These are phyloP conservation scores for Penicillium nucicola DNA, from an alignment of 495 filamentous ascomycete species.

Conservation along the genomic window DNA sequence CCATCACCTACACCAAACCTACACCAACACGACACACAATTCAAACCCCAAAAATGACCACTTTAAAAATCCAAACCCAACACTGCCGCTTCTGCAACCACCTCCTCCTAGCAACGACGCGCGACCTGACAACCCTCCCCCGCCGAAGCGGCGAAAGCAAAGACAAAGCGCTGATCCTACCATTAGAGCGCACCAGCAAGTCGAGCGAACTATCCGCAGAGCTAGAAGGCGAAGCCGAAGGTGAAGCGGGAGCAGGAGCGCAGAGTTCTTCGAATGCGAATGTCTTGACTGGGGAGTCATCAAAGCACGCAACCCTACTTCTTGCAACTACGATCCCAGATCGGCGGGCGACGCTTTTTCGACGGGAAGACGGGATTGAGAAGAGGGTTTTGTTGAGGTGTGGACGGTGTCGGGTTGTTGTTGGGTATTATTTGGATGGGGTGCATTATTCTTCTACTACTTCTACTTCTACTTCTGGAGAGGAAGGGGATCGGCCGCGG, in stretches of 20 bases:
- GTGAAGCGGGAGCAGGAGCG: background rate
- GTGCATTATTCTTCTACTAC: conserved; percentile 27
- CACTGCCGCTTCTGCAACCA: conserved; percentile 72
- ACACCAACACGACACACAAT: too few species aligned
- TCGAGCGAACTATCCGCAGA: too few species aligned
- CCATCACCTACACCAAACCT: background rate
- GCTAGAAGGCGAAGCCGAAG: conserved; percentile 3
- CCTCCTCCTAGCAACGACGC: conserved; percentile 65
- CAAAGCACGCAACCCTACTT: conserved; percentile 42
- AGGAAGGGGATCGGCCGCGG: conserved; percentile 28
- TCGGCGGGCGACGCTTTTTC: conserved; percentile 50
- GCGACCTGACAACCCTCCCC: conserved; percentile 51
- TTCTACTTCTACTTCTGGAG: background rate
- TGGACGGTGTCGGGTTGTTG: conserved; percentile 58
- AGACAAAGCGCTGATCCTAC: conserved; percentile 30
- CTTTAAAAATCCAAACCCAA: conserved; percentile 62
- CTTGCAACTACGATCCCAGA: conserved; percentile 47
- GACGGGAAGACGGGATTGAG: conserved; percentile 69
- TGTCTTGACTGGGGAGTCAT: too few species aligned
- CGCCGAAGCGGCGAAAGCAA: conserved; percentile 35
- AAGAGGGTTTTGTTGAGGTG: conserved; percentile 61
- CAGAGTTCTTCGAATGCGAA: too few species aligned
- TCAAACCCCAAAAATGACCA: too few species aligned
- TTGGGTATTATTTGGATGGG: conserved; percentile 56
- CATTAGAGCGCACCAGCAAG: conserved; percentile 10